Evolutionary conservation across 2,329 filamentous ascomycete species (phyloP).

Genomic region (Magnaporthiopsis incrustans): DNA sequence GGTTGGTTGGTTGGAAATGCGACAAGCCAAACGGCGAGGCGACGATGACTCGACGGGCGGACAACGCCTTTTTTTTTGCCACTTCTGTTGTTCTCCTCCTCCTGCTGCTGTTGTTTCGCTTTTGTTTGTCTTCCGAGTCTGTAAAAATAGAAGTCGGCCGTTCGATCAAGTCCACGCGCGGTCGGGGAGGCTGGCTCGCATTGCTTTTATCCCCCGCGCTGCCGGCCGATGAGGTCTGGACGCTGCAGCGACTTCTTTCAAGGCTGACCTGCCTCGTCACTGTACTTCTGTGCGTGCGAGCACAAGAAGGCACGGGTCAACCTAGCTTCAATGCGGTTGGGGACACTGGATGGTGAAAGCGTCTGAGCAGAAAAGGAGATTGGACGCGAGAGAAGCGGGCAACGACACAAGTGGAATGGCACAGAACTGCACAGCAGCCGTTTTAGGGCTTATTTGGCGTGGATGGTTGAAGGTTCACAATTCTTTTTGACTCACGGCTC

Average conservation of each 20-base stretch:
- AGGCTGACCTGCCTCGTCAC: neutral
- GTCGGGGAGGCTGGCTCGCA: neutral
- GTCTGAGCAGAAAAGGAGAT: neutral
- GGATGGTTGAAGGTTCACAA: neutral
- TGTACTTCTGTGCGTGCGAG: neutral
- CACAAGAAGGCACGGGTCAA: neutral
- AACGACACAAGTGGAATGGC: neutral
- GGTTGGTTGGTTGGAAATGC: neutral
- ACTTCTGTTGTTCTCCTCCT: neutral
- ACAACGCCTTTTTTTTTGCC: neutral
- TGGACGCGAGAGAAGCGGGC: neutral
- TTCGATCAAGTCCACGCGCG: neutral
- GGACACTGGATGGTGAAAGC: neutral
- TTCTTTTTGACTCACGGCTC: neutral
- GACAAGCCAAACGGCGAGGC: neutral
- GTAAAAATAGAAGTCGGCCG: neutral
- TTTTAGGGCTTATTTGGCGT: neutral
- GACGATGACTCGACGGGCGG: neutral
- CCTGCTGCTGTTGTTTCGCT: neutral
- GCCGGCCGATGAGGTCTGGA: neutral
- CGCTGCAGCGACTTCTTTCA: neutral
- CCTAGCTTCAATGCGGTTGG: neutral
- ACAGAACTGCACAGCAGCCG: neutral
- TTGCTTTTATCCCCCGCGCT: neutral
- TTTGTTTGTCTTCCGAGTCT: neutral